These are phyloP conservation scores for Aspergillus nomiae DNA, from an alignment of 2,329 filamentous ascomycete genomes.

Conservation along the genomic window DNA sequence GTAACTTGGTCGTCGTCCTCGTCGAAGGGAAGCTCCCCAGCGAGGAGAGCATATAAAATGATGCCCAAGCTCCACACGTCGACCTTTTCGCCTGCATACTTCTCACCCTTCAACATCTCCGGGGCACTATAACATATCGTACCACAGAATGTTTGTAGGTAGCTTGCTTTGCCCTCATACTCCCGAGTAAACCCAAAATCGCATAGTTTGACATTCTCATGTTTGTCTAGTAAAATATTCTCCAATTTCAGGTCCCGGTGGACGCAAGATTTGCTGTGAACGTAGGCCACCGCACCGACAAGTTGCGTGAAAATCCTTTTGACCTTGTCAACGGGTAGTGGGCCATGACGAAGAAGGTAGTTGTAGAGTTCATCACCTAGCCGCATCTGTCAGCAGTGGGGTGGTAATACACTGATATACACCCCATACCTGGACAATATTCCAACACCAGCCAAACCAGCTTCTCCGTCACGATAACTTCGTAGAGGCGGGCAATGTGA, in stretches of 20 bases:
- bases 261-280: conserved; percentile 92
- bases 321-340: conserved; percentile 80
- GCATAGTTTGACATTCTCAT: conserved; percentile 95
- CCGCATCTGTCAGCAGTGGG: conserved; percentile 14
- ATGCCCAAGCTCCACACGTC: conserved; percentile 98
- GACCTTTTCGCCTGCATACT: conserved; percentile 96
- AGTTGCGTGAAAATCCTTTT: conserved; percentile 96
- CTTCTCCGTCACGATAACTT: conserved; percentile 94
- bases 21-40: conserved; percentile 86
- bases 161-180: conserved; percentile 92
- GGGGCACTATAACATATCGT: conserved; percentile 97
- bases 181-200: conserved; percentile 98
- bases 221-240: conserved; percentile 92
- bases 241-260: conserved; percentile 96
- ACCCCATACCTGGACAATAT: conserved; percentile 79
- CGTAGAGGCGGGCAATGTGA: conserved; percentile 93
- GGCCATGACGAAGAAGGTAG: conserved; percentile 84
- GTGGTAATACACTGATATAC: neutral
- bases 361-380: conserved; percentile 95
- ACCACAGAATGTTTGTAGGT: conserved; percentile 95
- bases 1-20: conserved; percentile 91
- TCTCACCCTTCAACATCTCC: conserved; percentile 98
- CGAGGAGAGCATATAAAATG: conserved; percentile 81
- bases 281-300: conserved; percentile 91
- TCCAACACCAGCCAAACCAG: conserved; percentile 96